phyloP scores from a whole-genome alignment of 176 grass and related monocot species.

The Ampelocalamus luodianensis region DNA sequence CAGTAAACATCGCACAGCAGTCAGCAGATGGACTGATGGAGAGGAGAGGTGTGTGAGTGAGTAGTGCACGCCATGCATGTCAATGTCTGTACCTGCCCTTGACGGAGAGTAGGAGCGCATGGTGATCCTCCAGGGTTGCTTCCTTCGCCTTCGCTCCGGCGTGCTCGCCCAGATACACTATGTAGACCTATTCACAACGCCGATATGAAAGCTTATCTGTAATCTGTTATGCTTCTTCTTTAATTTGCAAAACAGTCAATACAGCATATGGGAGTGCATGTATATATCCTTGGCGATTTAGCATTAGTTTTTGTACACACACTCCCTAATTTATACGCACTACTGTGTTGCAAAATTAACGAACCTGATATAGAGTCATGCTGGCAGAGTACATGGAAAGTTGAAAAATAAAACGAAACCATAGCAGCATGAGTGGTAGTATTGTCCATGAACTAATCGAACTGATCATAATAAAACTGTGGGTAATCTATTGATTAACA shows the following conservation, averaged over 20 bases:
- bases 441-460: background rate
- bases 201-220: background rate
- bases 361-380: background rate
- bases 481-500: slow-evolving; percentile 17
- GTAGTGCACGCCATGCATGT: background rate
- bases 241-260: background rate
- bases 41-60: background rate
- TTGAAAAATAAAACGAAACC: background rate
- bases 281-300: background rate
- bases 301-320: background rate
- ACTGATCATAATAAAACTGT: background rate
- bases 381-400: background rate
- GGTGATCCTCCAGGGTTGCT: slow-evolving; percentile 66
- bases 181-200: slow-evolving; percentile 55
- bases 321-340: background rate
- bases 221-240: background rate
- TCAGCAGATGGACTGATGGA: background rate
- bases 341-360: background rate
- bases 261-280: background rate
- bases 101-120: slow-evolving; percentile 66
- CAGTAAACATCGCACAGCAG: too few species aligned
- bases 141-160: slow-evolving; percentile 45
- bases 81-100: slow-evolving; percentile 66
- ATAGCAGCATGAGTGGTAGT: background rate
- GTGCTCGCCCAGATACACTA: slow-evolving; percentile 78